These are phyloP conservation scores for Verticillium nubilum DNA, from an alignment of 2,329 filamentous ascomycete genomes.

Conservation along the genomic window DNA sequence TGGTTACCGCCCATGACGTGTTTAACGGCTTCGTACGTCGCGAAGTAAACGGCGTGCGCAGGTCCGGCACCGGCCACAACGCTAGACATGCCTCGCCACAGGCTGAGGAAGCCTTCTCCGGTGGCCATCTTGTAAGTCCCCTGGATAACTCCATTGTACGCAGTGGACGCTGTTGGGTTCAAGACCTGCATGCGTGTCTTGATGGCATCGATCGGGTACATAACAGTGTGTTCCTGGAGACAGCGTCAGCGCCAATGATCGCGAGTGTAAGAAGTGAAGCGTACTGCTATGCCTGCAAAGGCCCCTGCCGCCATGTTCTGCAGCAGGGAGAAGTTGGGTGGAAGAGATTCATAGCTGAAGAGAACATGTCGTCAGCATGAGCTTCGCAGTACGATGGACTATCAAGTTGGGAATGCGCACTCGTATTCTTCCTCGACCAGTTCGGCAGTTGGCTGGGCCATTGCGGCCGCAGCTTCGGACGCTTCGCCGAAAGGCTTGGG, in stretches of 20 bases:
- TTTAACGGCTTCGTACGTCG: slow-evolving; percentile 96
- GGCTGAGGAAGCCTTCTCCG: slow-evolving; percentile 80
- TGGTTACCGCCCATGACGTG: slow-evolving; percentile 91
- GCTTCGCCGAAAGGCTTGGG: slow-evolving; percentile 56
- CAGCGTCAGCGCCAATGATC: slow-evolving; percentile 10
- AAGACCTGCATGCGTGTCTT: slow-evolving; percentile 99
- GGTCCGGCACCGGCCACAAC: slow-evolving; percentile 93
- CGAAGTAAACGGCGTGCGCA: slow-evolving; percentile 96
- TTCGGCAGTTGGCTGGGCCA: slow-evolving; percentile 63
- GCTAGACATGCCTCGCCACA: slow-evolving; percentile 96
- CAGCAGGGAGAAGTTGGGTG: slow-evolving; percentile 86
- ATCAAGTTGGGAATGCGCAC: slow-evolving; percentile 37
- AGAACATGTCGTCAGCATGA: neutral
- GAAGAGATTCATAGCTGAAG: slow-evolving; percentile 79
- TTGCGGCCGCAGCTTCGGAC: slow-evolving; percentile 62
- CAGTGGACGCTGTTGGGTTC: slow-evolving; percentile 71
- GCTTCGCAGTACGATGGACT: slow-evolving; percentile 2
- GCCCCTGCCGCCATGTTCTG: slow-evolving; percentile 96
- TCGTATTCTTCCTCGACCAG: slow-evolving; percentile 57
- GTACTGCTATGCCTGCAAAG: slow-evolving; percentile 91
- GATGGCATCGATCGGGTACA: slow-evolving; percentile 97
- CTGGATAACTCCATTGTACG: slow-evolving; percentile 87
- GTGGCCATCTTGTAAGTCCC: slow-evolving; percentile 89
- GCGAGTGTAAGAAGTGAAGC: slow-evolving; percentile 21
- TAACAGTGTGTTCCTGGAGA: slow-evolving; percentile 86